Conservation (phyloP, 164 flowering plant species). For the Annona cherimola region DNA sequence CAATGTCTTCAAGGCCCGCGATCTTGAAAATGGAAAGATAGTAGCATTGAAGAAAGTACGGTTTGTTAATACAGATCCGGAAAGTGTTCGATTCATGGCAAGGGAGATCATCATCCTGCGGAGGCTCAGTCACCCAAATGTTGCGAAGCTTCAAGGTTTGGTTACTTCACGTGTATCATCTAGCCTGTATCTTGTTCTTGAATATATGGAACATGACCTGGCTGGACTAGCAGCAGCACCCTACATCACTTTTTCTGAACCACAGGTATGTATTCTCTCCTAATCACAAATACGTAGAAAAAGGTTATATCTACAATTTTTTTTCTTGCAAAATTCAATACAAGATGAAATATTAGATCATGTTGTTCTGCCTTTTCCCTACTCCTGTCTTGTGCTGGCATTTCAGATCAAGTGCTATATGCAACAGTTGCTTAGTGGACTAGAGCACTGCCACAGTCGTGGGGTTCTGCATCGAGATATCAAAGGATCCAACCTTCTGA, state of each 20-base stretch:
- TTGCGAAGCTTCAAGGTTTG: slow-evolving; percentile 74
- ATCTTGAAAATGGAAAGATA: slow-evolving; percentile 67
- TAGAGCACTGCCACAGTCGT: slow-evolving; percentile 69
- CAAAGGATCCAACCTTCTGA: slow-evolving; percentile 39
- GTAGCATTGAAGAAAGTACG: slow-evolving; percentile 88
- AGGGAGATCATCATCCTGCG: slow-evolving; percentile 75
- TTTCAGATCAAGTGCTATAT: slow-evolving; percentile 68
- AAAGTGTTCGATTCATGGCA: slow-evolving; percentile 90
- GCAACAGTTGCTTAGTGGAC: slow-evolving; percentile 59
- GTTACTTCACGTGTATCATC: slow-evolving; percentile 66
- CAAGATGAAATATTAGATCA: neutral
- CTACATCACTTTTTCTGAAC: slow-evolving; percentile 55
- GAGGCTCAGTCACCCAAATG: slow-evolving; percentile 79
- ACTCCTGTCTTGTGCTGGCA: neutral
- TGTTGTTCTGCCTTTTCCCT: neutral
- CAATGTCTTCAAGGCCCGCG: slow-evolving; percentile 79
- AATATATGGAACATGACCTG: slow-evolving; percentile 92
- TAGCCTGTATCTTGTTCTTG: slow-evolving; percentile 72
- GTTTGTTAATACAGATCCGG: slow-evolving; percentile 85
- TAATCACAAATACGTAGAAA: neutral
- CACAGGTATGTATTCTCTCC: slow-evolving; percentile 43
- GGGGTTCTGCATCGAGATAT: slow-evolving; percentile 75
- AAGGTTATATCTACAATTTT: neutral
- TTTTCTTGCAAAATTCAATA: neutral
- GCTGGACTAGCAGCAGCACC: slow-evolving; percentile 70